Base-by-base conservation (phyloP, 1,284 basidiomycete species). In the Trichosporon sp. region DNA sequence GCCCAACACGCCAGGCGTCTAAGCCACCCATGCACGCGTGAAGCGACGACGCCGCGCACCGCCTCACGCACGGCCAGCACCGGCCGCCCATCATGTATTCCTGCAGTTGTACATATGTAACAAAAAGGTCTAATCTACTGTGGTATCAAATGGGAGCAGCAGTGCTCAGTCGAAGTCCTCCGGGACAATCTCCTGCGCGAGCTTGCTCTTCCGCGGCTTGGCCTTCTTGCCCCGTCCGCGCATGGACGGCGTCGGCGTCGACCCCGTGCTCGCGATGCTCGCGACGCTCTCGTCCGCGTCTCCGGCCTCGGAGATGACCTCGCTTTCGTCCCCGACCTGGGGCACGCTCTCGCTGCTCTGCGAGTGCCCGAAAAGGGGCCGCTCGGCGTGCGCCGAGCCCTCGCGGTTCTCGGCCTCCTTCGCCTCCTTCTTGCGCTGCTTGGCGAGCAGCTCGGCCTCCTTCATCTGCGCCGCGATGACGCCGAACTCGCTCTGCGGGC, bases 181-280 rank as follows among this genome's bases (percentile, higher is more conserved):
- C 23, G 74, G 74, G 11, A 76, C 72, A 31, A 82, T 78, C 75
- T 82, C 80, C 63, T 82, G 77, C 11, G 76, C 80, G 65, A 82
- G 73, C 68, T 80, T 80, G 23, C 75, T 76, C 67, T 81, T 81
- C 62, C 76, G 74, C 18, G 78, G 78, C 65, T 73, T 72, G 38
- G 65, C 58, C 31, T 60, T 65, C 63, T 70, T 67, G 18, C 56
- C 68, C 18, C 66, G 65, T 13, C 67, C 63, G 42, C 63, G 66
- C 38, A 58, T 42, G 21, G 63, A 35, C 18, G 72, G 72, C 15
- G 60, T 65, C 12, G 72, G 70, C 18, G 64, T 62, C 47, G 68
- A 66, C 53, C 58, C 62, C 27, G 56, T 42, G 12, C 62, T 67
- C 12, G 65, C 38, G 27, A 60, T 68, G 7, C 65, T 66, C 5